Conservation (phyloP, 768 basidiomycete genomes). For the Gloeopeniophorella convolvens region DNA sequence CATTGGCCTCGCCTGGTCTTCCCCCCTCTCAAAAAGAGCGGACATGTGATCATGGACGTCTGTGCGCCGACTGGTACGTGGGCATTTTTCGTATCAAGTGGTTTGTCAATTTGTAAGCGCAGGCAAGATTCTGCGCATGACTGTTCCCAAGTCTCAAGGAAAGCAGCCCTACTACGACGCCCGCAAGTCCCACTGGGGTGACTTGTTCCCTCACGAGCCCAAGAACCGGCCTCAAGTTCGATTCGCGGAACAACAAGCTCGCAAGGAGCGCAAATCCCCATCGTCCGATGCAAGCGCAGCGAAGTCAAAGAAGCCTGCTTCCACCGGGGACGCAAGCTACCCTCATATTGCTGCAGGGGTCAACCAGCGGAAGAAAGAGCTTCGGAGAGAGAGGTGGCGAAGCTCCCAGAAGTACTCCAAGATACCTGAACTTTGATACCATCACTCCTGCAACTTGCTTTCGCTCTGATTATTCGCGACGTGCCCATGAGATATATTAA, state of each 20-base stretch:
- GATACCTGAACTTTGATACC: too few species aligned
- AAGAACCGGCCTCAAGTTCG: constrained; percentile 73
- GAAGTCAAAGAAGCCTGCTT: too few species aligned
- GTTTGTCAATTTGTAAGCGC: constrained; percentile 8
- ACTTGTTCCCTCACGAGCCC: constrained; percentile 85
- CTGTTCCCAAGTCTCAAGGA: constrained; percentile 90
- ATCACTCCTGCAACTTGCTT: too few species aligned
- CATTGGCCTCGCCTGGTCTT: constrained; percentile 88
- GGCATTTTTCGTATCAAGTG: neutral
- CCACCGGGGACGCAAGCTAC: too few species aligned
- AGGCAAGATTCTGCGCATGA: constrained; percentile 91
- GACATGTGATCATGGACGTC: constrained; percentile 87
- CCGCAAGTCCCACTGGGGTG: constrained; percentile 90
- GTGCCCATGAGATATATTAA: neutral
- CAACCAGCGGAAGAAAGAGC: too few species aligned
- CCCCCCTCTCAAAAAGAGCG: constrained; percentile 86
- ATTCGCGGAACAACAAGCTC: constrained; percentile 31
- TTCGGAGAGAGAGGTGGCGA: too few species aligned
- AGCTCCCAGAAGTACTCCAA: too few species aligned
- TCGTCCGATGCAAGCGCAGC: too few species aligned
- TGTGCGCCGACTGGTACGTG: constrained; percentile 73
- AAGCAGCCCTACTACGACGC: constrained; percentile 94
- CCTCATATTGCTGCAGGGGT: too few species aligned
- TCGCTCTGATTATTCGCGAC: neutral
- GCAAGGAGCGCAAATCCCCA: constrained; percentile 26